phyloP scores from a whole-genome alignment of 495 filamentous ascomycete species.

The Astrocystis sublimbata region DNA sequence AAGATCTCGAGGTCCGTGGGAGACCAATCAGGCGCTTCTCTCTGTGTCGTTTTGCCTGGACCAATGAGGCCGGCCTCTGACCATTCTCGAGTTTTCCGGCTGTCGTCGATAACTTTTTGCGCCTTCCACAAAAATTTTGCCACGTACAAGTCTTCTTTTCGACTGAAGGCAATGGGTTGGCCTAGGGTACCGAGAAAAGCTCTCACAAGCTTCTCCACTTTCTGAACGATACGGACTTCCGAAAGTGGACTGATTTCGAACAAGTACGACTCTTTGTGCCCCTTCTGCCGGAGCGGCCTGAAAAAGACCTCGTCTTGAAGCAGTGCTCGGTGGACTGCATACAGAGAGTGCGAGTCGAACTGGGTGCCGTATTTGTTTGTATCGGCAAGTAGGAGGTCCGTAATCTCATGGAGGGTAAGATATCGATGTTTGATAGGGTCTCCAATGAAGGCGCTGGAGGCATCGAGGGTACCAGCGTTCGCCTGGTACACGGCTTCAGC shows the following conservation, averaged over 20 bases:
- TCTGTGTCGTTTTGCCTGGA: constrained; percentile 37
- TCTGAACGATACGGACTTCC: constrained; percentile 29
- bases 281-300: constrained; percentile 35
- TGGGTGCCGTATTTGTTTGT: constrained; percentile 48
- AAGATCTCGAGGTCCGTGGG: constrained; percentile 60
- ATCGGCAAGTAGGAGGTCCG: constrained; percentile 48
- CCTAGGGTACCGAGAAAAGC: constrained; percentile 29
- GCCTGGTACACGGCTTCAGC: constrained; percentile 54
- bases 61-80: constrained; percentile 56
- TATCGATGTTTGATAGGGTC: constrained; percentile 49
- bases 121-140: constrained; percentile 68
- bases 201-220: constrained; percentile 36
- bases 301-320: constrained; percentile 57
- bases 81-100: constrained; percentile 62
- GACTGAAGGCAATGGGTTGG: constrained; percentile 24
- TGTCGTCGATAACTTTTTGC: constrained; percentile 63
- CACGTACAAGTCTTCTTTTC: no score
- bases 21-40: constrained; percentile 39
- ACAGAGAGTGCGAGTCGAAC: constrained; percentile 56
- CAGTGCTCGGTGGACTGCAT: constrained; percentile 67
- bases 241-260: constrained; percentile 38
- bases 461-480: constrained; percentile 53
- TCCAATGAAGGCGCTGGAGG: constrained; percentile 49
- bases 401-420: constrained; percentile 64
- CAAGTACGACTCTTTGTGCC: constrained; percentile 39